Conservation (phyloP, 371 early-diverging fungal genomes). For the Sanchytrium tribonematis region DNA sequence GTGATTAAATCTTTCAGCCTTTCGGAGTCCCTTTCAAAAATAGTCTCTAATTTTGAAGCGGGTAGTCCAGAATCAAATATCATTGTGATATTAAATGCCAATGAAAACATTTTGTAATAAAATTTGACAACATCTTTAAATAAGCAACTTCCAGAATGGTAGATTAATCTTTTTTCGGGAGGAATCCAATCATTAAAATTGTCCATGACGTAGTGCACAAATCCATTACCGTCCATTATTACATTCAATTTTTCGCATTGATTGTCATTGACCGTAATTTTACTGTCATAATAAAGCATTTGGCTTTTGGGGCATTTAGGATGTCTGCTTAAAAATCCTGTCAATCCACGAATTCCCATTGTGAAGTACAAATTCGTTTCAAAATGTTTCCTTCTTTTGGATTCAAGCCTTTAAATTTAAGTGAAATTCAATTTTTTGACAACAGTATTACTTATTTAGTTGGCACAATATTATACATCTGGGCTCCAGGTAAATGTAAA, state of each 20-base stretch:
- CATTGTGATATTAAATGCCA: background rate
- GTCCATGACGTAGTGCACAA: background rate
- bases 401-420: background rate
- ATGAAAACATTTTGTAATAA: background rate
- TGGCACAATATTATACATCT: background rate
- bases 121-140: slow-evolving; percentile 1
- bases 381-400: background rate
- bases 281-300: background rate
- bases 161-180: background rate
- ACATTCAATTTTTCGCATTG: background rate
- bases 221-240: background rate
- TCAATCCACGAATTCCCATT: background rate
- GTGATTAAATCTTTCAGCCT: background rate
- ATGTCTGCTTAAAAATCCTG: background rate
- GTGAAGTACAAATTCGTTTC: background rate
- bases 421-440: background rate
- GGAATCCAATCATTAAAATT: background rate
- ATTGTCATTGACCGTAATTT: background rate
- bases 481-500: background rate
- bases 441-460: background rate
- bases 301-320: background rate
- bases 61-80: background rate
- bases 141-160: background rate
- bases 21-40: background rate
- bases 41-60: background rate